Base-by-base conservation (phyloP, 345 rosid genomes). In the Acer yangbiense region DNA sequence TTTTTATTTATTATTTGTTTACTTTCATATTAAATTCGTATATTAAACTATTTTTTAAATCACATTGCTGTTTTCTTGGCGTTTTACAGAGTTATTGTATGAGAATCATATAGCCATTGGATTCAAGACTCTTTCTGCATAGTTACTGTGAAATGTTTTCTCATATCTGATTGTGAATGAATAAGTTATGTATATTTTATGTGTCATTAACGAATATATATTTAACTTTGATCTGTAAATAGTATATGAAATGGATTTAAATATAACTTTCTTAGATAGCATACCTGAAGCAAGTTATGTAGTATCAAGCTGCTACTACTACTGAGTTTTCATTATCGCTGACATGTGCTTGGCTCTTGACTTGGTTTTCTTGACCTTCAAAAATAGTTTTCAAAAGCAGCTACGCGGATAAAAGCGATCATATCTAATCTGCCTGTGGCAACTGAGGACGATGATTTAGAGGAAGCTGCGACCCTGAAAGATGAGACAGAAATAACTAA, bases 311-410 rank as follows among this genome's bases (percentile, higher is more conserved):
- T 32, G 39, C 39, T 32, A 32, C 39, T 46, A 44, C 65, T 29
- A 17, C 32, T 64, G 32, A 64, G 46, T 63, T 73, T 7, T 29
- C 32, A 48, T 62, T 25, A 44, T 43, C 0, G 7, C 52, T 13
- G 10, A 75, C 14, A 52, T 65, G 21, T 44, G 18, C 32, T 35
- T 32, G 21, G 25, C 65, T 21, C 17, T 35, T 48, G 74, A 57
- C 25, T 77, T 55, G 54, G 7, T 68, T 57, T 29, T 61, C 25
- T 75, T 21, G 16, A 32, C 77, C 10, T 69, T 82, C 48, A 20
- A 43, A 20, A 43, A 6, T 77, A 94, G 98, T 94, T 96, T 83
- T 96, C 99, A 16, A 94, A 87, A 84, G 80, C 95, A 63, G 94
- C 97, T 58, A 82, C 83, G 62, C 82, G 29, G 64, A 62, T 96